A percentile compares a stretch with the other conserved stretches of the same genome.
These are phyloP conservation scores for Chaetomium olivaceum DNA, from an alignment of 2,329 filamentous ascomycete species.

Conservation along the genomic window DNA sequence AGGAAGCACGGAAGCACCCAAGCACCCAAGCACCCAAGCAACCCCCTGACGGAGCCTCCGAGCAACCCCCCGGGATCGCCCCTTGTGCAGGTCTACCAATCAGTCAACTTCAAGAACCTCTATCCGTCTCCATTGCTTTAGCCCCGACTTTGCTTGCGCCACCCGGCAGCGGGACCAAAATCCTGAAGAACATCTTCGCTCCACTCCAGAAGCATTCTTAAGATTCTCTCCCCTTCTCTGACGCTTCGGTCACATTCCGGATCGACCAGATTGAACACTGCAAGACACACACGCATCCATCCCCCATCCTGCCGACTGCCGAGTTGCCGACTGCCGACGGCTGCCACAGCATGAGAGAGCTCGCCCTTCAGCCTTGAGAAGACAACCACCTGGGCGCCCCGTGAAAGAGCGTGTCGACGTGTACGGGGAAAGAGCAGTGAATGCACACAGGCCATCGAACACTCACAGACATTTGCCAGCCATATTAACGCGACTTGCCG, in stretches of 20 bases:
- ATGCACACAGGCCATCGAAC: constrained; percentile 14
- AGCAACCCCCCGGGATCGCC: constrained; percentile 24
- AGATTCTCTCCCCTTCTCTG: constrained; percentile 14
- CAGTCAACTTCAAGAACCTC: constrained; percentile 26
- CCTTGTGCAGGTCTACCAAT: constrained; percentile 26
- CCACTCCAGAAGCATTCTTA: constrained; percentile 23
- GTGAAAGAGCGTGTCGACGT: constrained; percentile 15
- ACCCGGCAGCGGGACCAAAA: constrained; percentile 22
- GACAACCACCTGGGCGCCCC: not conserved
- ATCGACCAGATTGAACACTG: constrained; percentile 2
- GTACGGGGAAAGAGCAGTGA: constrained; percentile 22
- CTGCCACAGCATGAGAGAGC: not conserved
- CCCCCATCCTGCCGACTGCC: constrained; percentile 7
- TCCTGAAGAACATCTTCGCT: constrained; percentile 28
- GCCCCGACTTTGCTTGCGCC: constrained; percentile 32
- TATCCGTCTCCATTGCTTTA: constrained; percentile 25
- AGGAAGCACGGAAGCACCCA: not conserved
- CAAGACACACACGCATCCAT: constrained; percentile 10
- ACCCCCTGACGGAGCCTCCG: constrained; percentile 7
- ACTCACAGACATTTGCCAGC: not conserved
- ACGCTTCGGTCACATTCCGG: constrained; percentile 1
- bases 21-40: not conserved
- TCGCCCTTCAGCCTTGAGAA: not conserved
- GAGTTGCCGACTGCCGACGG: constrained; percentile 15
- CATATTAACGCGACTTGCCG: constrained; percentile 14